phyloP scores from a whole-genome alignment of 805 yeast genomes.

The Myxozyma neotropica region DNA sequence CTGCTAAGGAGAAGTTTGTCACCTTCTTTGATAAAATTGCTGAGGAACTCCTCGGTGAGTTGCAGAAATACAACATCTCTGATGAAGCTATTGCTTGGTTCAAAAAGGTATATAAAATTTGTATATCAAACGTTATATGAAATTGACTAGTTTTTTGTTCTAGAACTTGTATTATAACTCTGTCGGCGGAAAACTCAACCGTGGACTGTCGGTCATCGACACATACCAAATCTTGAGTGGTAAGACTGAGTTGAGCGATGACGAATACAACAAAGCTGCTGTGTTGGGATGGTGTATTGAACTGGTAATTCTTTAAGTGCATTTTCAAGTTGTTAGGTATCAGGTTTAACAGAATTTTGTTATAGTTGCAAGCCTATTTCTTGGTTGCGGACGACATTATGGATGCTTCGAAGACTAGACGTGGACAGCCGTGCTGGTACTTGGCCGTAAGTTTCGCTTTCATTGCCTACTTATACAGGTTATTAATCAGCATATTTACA shows the following conservation, averaged over 20 bases:
- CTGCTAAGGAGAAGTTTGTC: constrained; percentile 29
- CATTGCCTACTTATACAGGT: no score
- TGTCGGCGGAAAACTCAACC: constrained; percentile 94
- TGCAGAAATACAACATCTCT: constrained; percentile 76
- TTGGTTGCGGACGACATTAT: constrained; percentile 98
- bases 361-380: constrained; percentile 83
- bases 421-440: constrained; percentile 99
- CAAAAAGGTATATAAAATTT: constrained; percentile 45
- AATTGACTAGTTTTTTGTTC: neutral
- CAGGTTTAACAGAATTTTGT: neutral
- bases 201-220: constrained; percentile 94
- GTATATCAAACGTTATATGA: neutral
- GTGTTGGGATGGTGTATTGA: constrained; percentile 95
- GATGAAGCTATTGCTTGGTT: constrained; percentile 86
- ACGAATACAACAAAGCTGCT: constrained; percentile 81
- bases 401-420: constrained; percentile 94
- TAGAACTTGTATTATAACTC: constrained; percentile 75
- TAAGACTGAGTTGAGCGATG: constrained; percentile 59
- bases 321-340: no score
- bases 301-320: constrained; percentile 44
- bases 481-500: constrained; percentile 5
- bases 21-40: constrained; percentile 76
- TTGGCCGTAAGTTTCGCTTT: constrained; percentile 39
- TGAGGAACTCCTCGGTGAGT: constrained; percentile 65
- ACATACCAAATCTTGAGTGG: constrained; percentile 81